Conservation (phyloP, 1,139 yeast species). For the Taphrina betulina region DNA sequence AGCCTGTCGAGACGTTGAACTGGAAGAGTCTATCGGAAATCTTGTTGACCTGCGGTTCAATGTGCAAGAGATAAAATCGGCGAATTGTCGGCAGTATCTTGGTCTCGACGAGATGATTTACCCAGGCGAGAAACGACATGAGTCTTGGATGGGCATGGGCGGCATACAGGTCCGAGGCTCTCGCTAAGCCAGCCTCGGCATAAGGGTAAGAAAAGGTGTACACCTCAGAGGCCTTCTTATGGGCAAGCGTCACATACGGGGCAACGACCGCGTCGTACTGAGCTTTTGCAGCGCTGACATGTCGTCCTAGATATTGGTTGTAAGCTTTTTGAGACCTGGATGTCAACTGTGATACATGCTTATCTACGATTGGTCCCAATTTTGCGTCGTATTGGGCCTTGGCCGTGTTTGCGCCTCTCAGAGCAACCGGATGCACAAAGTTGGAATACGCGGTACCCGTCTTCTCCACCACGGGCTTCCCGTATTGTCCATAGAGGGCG, state of each 20-base stretch:
- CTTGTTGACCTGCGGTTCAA: conserved; percentile 32
- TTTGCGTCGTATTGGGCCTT: conserved; percentile 6
- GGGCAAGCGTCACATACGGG: conserved; percentile 10
- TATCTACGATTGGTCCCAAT: conserved; percentile 13
- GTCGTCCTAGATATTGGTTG: conserved; percentile 15
- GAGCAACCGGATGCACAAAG: conserved; percentile 20
- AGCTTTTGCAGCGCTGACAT: neutral
- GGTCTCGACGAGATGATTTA: conserved; percentile 7
- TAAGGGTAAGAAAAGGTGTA: conserved; percentile 14
- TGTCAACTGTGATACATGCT: neutral
- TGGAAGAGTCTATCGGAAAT: conserved; percentile 28
- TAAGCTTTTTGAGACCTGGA: neutral
- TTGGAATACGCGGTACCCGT: conserved; percentile 1
- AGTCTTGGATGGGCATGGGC: conserved; percentile 21
- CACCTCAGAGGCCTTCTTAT: neutral
- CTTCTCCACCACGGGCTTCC: conserved; percentile 26
- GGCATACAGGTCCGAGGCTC: neutral
- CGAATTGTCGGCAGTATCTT: conserved; percentile 14
- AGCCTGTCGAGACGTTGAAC: conserved; percentile 21
- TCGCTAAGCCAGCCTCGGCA: conserved; percentile 3
- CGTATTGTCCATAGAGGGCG: conserved; percentile 14
- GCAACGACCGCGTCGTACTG: neutral
- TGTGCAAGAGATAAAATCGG: conserved; percentile 20
- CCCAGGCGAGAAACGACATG: neutral
- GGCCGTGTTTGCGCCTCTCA: conserved; percentile 10